Conservation (phyloP, 1,284 basidiomycete species). For the Peniophora sp. region DNA sequence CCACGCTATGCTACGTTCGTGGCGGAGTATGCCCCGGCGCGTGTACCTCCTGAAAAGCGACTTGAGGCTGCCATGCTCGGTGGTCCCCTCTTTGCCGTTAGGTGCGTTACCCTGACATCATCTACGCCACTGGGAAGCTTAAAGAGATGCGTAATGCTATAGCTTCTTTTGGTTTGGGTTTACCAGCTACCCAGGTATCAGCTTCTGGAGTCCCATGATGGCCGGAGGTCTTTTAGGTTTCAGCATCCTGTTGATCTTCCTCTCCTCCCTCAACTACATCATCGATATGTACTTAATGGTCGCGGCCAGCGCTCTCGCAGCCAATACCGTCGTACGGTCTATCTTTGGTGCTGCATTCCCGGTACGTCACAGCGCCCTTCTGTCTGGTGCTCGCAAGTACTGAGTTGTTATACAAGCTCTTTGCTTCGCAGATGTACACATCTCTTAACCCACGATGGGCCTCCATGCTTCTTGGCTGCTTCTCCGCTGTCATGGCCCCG, state of each 20-base stretch:
- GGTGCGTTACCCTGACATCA: no score
- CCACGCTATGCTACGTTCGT: conserved; percentile 41
- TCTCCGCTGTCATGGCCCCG: conserved; percentile 22
- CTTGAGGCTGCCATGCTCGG: conserved; percentile 47
- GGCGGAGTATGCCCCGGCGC: conserved; percentile 37
- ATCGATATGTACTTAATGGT: conserved; percentile 30
- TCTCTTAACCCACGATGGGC: conserved; percentile 26
- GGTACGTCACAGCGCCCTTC: neutral
- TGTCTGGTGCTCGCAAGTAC: conserved; percentile 2
- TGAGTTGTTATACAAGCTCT: neutral
- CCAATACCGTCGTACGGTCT: conserved; percentile 27
- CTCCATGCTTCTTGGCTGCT: conserved; percentile 22
- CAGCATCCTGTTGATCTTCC: conserved; percentile 42
- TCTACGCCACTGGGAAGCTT: no score
- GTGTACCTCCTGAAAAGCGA: conserved; percentile 62
- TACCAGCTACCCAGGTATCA: conserved; percentile 46
- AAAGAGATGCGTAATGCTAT: no score
- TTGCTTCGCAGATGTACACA: conserved; percentile 36
- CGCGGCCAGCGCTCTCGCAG: conserved; percentile 30
- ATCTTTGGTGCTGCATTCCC: conserved; percentile 19
- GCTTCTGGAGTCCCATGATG: conserved; percentile 51
- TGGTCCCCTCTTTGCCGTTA: conserved; percentile 45
- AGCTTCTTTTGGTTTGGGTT: conserved; percentile 71
- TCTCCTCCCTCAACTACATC: conserved; percentile 33
- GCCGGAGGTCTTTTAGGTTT: conserved; percentile 47